Conservation (phyloP, 495 filamentous ascomycete species). For the Cercophora newfieldiana region DNA sequence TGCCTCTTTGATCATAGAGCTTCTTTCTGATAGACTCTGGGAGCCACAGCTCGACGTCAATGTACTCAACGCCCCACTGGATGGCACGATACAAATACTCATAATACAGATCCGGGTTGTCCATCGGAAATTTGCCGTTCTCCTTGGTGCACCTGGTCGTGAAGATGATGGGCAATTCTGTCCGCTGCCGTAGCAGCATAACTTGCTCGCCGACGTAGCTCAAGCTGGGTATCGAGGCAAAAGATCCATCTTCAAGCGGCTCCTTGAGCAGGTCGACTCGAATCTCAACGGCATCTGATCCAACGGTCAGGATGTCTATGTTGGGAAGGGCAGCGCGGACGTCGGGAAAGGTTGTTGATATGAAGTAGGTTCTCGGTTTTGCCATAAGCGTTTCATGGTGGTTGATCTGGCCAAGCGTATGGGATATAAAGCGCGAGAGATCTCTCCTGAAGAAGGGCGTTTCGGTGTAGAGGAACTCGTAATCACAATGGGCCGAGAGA, state of each 20-base stretch:
- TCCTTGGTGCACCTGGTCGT: constrained; percentile 78
- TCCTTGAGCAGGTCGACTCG: constrained; percentile 80
- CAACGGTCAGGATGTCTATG: constrained; percentile 80
- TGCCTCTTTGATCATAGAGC: constrained; percentile 68
- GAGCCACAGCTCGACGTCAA: constrained; percentile 84
- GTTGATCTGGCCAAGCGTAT: constrained; percentile 72
- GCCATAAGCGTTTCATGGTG: constrained; percentile 73
- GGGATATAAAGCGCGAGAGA: constrained; percentile 71
- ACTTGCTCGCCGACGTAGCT: constrained; percentile 83
- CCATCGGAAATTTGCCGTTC: constrained; percentile 82
- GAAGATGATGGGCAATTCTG: constrained; percentile 83
- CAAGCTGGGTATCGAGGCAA: constrained; percentile 66
- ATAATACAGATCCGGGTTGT: constrained; percentile 70
- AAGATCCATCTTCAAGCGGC: constrained; percentile 56
- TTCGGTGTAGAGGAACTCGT: constrained; percentile 79
- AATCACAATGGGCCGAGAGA: constrained; percentile 67
- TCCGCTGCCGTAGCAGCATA: constrained; percentile 77
- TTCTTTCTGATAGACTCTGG: constrained; percentile 69
- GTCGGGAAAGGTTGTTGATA: constrained; percentile 84
- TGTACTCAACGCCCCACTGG: constrained; percentile 84
- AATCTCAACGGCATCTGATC: constrained; percentile 79
- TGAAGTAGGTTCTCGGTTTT: constrained; percentile 75
- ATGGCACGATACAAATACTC: constrained; percentile 75
- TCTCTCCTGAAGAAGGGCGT: constrained; percentile 71
- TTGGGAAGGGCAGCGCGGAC: constrained; percentile 81